phyloP scores from a whole-genome alignment of 177 flowering plant genomes.

The Vitis hybrid region DNA sequence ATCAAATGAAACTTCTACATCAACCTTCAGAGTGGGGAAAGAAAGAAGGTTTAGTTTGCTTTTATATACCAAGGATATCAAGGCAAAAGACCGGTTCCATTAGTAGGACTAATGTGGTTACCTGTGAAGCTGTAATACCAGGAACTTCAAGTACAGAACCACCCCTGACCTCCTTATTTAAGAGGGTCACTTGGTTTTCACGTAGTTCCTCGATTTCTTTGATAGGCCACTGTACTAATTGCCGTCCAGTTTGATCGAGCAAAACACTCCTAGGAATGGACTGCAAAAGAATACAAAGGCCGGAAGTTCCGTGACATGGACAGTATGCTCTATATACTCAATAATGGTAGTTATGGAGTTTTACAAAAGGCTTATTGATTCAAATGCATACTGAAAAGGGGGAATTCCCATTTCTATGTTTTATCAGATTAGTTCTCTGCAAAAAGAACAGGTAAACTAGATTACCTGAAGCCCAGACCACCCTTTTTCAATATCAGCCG shows the following conservation, averaged over 20 bases:
- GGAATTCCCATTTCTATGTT: no score
- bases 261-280: conserved; percentile 12
- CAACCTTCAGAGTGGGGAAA: conserved; percentile 27
- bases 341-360: no score
- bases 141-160: conserved; percentile 25
- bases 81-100: neutral
- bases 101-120: neutral
- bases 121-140: conserved; percentile 33
- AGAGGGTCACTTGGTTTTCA: neutral
- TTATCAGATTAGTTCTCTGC: no score
- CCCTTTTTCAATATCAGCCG: conserved; percentile 9
- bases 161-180: neutral
- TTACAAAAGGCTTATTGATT: no score
- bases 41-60: no score
- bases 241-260: conserved; percentile 21
- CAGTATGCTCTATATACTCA: no score
- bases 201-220: conserved; percentile 26
- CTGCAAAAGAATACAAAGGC: conserved; percentile 6
- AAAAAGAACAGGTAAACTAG: no score
- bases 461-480: conserved; percentile 22
- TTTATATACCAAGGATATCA: neutral
- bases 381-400: no score
- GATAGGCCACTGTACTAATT: conserved; percentile 39
- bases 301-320: no score
- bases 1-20: conserved; percentile 43